These are phyloP conservation scores for Plantago elongata DNA, from an alignment of 257 asterid genomes.

Conservation along the genomic window DNA sequence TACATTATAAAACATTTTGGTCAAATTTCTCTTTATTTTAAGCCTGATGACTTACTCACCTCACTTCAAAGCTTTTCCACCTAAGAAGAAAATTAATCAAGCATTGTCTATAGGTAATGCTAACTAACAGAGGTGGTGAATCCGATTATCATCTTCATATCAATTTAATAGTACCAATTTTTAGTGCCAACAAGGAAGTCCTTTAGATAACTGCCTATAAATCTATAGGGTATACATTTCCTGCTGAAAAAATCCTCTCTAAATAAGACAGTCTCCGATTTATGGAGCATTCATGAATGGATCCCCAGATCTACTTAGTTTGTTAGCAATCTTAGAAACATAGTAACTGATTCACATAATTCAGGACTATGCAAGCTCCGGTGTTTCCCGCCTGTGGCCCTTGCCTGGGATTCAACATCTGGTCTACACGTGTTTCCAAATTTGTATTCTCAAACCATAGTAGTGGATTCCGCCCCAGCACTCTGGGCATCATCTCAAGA, in stretches of 20 bases:
- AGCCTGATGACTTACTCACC: constrained; percentile 8
- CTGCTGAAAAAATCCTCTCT: too few species aligned
- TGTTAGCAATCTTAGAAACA: constrained; percentile 16
- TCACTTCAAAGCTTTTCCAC: constrained; percentile 12
- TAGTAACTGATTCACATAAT: constrained; percentile 26
- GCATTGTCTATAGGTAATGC: constrained; percentile 10
- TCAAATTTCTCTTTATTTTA: constrained; percentile 12
- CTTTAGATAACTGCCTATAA: too few species aligned
- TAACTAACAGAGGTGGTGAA: not conserved
- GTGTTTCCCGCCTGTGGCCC: constrained; percentile 96
- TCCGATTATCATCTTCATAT: too few species aligned
- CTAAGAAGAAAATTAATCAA: constrained; percentile 15
- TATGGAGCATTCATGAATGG: not conserved
- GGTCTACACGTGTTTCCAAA: constrained; percentile 93
- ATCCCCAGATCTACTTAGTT: constrained; percentile 10
- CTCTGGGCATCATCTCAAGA: constrained; percentile 65
- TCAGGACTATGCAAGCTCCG: constrained; percentile 88
- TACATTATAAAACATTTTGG: not conserved
- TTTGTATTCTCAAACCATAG: constrained; percentile 66
- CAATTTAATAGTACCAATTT: constrained; percentile 7
- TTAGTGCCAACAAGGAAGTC: not conserved
- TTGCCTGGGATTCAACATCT: constrained; percentile 93
- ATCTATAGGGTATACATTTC: too few species aligned
- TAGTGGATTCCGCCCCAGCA: constrained; percentile 93
- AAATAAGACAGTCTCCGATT: too few species aligned